phyloP scores from a whole-genome alignment of 2,329 filamentous ascomycete species.

The Metarhizium guizhouense region DNA sequence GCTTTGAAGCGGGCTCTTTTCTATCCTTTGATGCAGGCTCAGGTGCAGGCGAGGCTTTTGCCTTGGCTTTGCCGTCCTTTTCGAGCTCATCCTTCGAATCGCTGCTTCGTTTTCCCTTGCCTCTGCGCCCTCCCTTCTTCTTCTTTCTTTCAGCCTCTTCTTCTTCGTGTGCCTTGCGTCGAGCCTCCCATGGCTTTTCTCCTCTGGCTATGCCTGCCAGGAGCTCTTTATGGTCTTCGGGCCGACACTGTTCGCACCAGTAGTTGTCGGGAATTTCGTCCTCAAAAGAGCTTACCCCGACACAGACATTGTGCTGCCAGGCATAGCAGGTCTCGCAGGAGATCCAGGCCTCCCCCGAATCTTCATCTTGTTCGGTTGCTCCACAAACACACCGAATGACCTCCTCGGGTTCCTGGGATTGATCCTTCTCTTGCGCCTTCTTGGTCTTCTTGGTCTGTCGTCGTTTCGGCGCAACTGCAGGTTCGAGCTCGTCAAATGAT shows the following conservation, averaged over 20 bases:
- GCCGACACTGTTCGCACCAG: conserved; percentile 84
- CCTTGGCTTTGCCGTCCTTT: conserved; percentile 27
- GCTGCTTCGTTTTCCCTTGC: conserved; percentile 55
- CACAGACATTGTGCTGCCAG: conserved; percentile 97
- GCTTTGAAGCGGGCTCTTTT: conserved; percentile 33
- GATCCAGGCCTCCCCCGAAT: conserved; percentile 87
- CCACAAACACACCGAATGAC: conserved; percentile 92
- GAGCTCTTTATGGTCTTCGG: conserved; percentile 73
- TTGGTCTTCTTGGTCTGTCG: conserved; percentile 40
- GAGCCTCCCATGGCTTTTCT: conserved; percentile 77
- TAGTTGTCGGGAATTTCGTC: conserved; percentile 77
- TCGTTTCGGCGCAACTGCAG: conserved; percentile 43
- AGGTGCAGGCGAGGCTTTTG: conserved; percentile 31
- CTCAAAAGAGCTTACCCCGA: conserved; percentile 71
- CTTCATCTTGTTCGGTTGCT: conserved; percentile 74
- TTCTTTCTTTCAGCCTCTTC: conserved; percentile 51
- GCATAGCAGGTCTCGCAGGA: conserved; percentile 86
- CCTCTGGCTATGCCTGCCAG: conserved; percentile 70
- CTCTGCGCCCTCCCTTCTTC: conserved; percentile 52
- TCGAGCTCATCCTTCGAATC: conserved; percentile 55
- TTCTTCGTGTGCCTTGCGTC: conserved; percentile 54
- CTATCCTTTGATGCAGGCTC: conserved; percentile 36
- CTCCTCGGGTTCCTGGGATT: conserved; percentile 51
- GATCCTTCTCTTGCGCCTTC: conserved; percentile 54
- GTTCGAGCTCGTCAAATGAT: conserved; percentile 68